Evolutionary conservation across 257 asterid genomes (phyloP).

Genomic region (Rubia yunnanensis): DNA sequence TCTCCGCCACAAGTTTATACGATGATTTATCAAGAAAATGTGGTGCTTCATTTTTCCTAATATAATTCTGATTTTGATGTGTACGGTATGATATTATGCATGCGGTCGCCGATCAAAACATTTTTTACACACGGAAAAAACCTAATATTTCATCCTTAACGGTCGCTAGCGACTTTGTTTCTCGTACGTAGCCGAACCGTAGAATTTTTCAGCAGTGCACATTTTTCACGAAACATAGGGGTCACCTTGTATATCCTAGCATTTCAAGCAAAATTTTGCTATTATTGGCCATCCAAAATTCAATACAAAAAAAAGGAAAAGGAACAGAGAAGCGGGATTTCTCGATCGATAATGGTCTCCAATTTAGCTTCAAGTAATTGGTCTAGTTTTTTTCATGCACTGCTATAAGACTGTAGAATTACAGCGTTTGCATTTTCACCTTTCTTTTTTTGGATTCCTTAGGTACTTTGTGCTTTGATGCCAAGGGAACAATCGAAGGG

Average conservation of each 20-base stretch:
- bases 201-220: background rate
- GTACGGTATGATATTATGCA: background rate
- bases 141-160: too few relatives aligned
- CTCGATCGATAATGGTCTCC: background rate
- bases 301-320: background rate
- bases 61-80: background rate
- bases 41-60: background rate
- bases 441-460: background rate
- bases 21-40: background rate
- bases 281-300: background rate
- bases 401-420: background rate
- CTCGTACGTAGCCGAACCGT: background rate
- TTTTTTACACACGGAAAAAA: too few relatives aligned
- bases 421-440: background rate
- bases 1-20: background rate
- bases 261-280: background rate
- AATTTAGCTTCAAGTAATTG: background rate
- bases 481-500: conserved; percentile 55
- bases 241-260: conserved; percentile 12
- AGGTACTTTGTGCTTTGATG: conserved; percentile 33
- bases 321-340: background rate
- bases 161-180: background rate
- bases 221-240: conserved; percentile 8
- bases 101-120: too few relatives aligned
- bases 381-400: background rate